Evolutionary conservation across 1,284 basidiomycete genomes (phyloP).

Genomic region (Mycena sp.): DNA sequence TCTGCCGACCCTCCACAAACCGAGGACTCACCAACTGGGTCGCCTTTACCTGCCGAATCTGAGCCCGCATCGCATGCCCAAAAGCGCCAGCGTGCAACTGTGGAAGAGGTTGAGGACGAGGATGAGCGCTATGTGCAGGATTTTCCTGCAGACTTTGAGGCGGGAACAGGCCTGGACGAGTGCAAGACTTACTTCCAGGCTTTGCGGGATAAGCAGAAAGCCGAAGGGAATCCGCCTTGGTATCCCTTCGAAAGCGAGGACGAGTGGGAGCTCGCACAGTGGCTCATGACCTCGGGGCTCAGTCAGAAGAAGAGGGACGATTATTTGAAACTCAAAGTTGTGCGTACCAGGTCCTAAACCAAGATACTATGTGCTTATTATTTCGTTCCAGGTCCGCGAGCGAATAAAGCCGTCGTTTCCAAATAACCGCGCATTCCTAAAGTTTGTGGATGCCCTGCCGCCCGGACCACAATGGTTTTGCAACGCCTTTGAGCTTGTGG

Average conservation of each 20-base stretch:
- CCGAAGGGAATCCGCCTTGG: background rate
- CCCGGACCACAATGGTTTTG: conserved; percentile 33
- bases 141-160: background rate
- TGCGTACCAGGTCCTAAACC: background rate
- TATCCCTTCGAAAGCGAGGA: conserved; percentile 19
- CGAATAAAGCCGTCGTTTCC: conserved; percentile 2
- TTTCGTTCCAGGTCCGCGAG: background rate
- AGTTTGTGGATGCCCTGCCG: conserved; percentile 40
- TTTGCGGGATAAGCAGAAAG: conserved; percentile 6
- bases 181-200: conserved; percentile 8
- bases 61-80: background rate
- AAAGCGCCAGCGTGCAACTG: background rate
- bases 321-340: conserved; percentile 22
- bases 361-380: background rate
- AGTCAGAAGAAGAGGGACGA: conserved; percentile 26
- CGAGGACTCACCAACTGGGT: background rate
- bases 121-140: conserved; percentile 3
- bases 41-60: background rate
- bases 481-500: conserved; percentile 31
- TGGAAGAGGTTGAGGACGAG: conserved; percentile 7
- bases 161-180: background rate
- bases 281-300: conserved; percentile 25
- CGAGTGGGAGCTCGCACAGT: conserved; percentile 27
- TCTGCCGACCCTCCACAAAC: background rate
- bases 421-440: conserved; percentile 3